Evolutionary conservation across 163 green algal species (phyloP).

Genomic region (Chlamydomonas reinhardtii): DNA sequence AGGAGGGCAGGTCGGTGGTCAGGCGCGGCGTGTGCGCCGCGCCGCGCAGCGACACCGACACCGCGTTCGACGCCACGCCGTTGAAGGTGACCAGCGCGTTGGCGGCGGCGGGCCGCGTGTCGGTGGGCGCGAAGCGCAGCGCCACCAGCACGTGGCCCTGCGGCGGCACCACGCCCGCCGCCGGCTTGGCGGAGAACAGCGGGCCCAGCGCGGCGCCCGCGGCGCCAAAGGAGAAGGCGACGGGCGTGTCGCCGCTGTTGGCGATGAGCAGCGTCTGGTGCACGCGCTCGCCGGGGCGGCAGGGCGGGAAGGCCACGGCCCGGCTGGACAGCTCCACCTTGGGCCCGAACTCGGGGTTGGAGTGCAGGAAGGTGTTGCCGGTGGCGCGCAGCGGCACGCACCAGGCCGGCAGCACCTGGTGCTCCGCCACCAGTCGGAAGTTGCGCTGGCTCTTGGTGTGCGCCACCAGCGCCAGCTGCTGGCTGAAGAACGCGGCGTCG

Average conservation of each 20-base stretch:
- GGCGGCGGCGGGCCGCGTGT: conserved; percentile 25
- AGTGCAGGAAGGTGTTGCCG: conserved; percentile 79
- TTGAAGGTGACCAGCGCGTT: conserved; percentile 65
- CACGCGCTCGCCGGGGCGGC: conserved; percentile 53
- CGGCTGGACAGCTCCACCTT: conserved; percentile 59
- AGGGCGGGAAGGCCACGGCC: conserved; percentile 70
- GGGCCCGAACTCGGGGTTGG: conserved; percentile 72
- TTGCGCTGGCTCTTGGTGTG: conserved; percentile 78
- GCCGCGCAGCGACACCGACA: conserved; percentile 59
- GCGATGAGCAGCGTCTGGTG: conserved; percentile 73
- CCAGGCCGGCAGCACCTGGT: conserved; percentile 65
- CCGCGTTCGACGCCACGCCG: conserved; percentile 59
- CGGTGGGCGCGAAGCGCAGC: conserved; percentile 64
- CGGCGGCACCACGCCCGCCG: conserved; percentile 67
- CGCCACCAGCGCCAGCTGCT: conserved; percentile 65
- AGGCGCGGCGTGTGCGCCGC: conserved; percentile 53
- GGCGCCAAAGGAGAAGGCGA: conserved; percentile 65
- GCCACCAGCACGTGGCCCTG: conserved; percentile 71
- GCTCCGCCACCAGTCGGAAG: conserved; percentile 62
- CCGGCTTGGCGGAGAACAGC: conserved; percentile 59
- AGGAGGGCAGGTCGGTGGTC: conserved; percentile 42
- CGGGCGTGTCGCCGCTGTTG: conserved; percentile 80
- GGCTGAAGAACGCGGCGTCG: conserved; percentile 73
- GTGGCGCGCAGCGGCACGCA: conserved; percentile 52
- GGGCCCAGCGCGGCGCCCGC: conserved; percentile 26